These are phyloP conservation scores for Trichoderma sp. DNA, from an alignment of 2,329 filamentous ascomycete genomes.

Conservation along the genomic window DNA sequence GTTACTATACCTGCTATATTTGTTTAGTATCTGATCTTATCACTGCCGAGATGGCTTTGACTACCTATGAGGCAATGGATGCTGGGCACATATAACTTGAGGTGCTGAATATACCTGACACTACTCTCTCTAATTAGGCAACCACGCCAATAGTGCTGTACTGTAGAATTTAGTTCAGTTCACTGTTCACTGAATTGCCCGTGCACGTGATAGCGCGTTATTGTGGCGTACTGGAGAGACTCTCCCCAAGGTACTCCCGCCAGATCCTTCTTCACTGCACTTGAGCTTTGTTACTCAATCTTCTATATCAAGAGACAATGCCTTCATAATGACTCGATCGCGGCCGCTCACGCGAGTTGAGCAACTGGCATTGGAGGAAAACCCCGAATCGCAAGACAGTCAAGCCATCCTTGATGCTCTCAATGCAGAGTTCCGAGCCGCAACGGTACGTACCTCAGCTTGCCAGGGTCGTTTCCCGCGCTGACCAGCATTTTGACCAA, in stretches of 20 bases:
- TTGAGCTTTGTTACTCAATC: neutral
- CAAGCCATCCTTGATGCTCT: slow-evolving; percentile 41
- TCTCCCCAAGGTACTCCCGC: neutral
- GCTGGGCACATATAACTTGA: no score
- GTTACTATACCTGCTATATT: neutral
- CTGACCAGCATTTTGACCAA: slow-evolving; percentile 9
- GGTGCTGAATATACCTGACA: neutral
- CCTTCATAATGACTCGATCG: slow-evolving; percentile 30
- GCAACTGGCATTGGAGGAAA: slow-evolving; percentile 29
- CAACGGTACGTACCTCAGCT: slow-evolving; percentile 18
- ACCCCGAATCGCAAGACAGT: slow-evolving; percentile 44
- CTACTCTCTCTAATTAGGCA: neutral
- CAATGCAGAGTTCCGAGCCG: slow-evolving; percentile 38
- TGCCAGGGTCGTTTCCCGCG: neutral
- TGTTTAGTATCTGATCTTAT: no score
- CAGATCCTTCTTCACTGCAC: neutral
- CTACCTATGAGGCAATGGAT: no score
- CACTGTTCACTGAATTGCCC: neutral
- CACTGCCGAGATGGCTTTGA: no score
- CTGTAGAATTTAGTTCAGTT: no score
- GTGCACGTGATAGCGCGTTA: slow-evolving; percentile 33
- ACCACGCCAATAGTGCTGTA: neutral
- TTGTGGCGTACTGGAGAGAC: neutral
- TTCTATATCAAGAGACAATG: slow-evolving; percentile 19
- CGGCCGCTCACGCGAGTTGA: slow-evolving; percentile 31